Base-by-base conservation (phyloP, 371 early-diverging fungal genomes). In the Lichtheimia ornata region DNA sequence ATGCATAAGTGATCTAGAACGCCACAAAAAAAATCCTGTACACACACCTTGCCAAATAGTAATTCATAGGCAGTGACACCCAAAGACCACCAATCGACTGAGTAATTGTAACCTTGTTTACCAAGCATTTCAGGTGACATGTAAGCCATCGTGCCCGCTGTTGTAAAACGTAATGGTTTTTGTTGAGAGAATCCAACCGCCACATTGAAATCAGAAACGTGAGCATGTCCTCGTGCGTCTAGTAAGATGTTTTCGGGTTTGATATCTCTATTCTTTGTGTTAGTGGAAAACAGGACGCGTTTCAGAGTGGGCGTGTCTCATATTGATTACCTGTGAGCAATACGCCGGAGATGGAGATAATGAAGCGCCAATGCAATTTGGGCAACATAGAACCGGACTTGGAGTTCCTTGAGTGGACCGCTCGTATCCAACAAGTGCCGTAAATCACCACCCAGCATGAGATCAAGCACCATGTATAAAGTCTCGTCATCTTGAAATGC, bases 211-310 rank as follows among this genome's bases (percentile, higher is more conserved):
- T 97, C 97, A 0, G 95, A 92, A 55, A 97, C 67, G 59, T 93
- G 92, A 0, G 88, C 90, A 63, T 95, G 94, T 20, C 96, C 97
- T 40, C 83, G 75, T 63, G 84, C 88, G 61, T 94, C 94, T 58
- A 98, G 70, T 22, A 98, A 71, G 4, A 97, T 87, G 75, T 97
- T 96, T 68, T 96, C 97, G 0, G 97, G 97, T 69, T 95, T 95
- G 42, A 94, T 61, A 76, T 97, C 97, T 51, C 96, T 83, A 69
- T 24, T 43, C 2, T 14, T 41, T 2, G 4, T 41, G 28, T 47
- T 15, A 47, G n/a, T 18, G 15, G 6, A 43, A 15, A n/a, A 5
- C 5, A n/a, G 47, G n/a, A 47, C 47, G 47, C 47, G 35, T 35
- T 35, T 35, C 35, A 35, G 35, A 11, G 35, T 35, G 11, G 28